These are phyloP conservation scores for Kodamaea kaohsiungensis DNA, from an alignment of 805 yeast genomes.

Conservation along the genomic window DNA sequence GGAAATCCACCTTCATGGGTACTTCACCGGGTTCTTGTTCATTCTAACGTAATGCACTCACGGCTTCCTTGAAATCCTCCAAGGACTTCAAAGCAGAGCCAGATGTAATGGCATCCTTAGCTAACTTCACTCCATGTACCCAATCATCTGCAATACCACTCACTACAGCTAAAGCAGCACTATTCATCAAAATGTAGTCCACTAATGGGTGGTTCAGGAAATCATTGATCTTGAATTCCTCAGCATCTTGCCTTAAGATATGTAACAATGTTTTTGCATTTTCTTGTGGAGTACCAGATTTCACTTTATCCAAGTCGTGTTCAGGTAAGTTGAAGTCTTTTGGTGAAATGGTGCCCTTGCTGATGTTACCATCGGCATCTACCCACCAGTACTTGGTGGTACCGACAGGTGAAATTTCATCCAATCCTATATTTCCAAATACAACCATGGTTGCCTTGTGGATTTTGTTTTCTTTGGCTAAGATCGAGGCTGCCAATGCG, in stretches of 20 bases:
- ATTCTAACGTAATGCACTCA: constrained; percentile 3
- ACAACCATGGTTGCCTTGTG: constrained; percentile 75
- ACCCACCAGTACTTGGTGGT: constrained; percentile 78
- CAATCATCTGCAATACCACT: constrained; percentile 68
- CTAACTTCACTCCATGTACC: constrained; percentile 75
- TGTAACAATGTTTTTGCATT: constrained; percentile 65
- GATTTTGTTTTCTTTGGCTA: constrained; percentile 52
- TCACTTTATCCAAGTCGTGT: constrained; percentile 66
- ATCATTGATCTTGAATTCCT: constrained; percentile 45
- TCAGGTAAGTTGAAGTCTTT: constrained; percentile 78
- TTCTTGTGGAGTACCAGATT: constrained; percentile 83
- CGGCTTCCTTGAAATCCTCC: constrained; percentile 44
- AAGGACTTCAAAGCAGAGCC: constrained; percentile 71
- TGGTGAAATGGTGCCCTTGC: constrained; percentile 57
- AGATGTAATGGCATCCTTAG: constrained; percentile 62
- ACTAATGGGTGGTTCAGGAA: constrained; percentile 57
- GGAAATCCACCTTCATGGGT: not conserved
- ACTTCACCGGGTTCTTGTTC: not conserved
- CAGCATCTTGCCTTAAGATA: constrained; percentile 46
- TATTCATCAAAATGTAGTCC: constrained; percentile 88
- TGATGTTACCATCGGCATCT: constrained; percentile 41
- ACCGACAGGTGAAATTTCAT: constrained; percentile 92
- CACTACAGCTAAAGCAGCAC: constrained; percentile 83
- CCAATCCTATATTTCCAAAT: constrained; percentile 89
- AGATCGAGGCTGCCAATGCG: constrained; percentile 72